These are phyloP conservation scores for Paulinella micropora DNA, from an alignment of 78 protist species.

Conservation along the genomic window DNA sequence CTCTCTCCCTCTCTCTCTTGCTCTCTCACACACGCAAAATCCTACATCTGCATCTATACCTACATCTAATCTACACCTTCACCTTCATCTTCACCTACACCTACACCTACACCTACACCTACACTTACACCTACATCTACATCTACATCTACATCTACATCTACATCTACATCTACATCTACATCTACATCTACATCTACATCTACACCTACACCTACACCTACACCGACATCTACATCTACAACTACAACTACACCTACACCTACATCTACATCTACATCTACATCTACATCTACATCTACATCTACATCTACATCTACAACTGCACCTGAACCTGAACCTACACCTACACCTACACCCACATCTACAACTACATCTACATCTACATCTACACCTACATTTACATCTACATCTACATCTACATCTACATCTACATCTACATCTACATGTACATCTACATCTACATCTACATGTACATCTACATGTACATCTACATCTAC, in stretches of 20 bases:
- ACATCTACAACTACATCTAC: not conserved
- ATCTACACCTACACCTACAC: not conserved
- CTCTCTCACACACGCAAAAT: not conserved
- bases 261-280: not conserved
- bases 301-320: not conserved
- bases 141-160: not conserved
- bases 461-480: not conserved
- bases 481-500: not conserved
- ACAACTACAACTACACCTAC: not conserved
- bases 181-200: not conserved
- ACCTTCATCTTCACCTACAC: not conserved
- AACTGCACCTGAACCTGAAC: not conserved
- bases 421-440: not conserved
- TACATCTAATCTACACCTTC: not conserved
- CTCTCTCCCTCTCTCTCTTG: too few species aligned
- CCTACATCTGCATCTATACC: not conserved
- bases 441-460: not conserved
- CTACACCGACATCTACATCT: not conserved
- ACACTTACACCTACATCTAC: not conserved
- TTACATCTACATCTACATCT: not conserved
- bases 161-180: not conserved
- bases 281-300: not conserved
- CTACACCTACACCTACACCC: not conserved
- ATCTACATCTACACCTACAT: not conserved
- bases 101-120: not conserved